Evolutionary conservation across 2,329 filamentous ascomycete species (phyloP).

Genomic region (Epichloe sibirici): DNA sequence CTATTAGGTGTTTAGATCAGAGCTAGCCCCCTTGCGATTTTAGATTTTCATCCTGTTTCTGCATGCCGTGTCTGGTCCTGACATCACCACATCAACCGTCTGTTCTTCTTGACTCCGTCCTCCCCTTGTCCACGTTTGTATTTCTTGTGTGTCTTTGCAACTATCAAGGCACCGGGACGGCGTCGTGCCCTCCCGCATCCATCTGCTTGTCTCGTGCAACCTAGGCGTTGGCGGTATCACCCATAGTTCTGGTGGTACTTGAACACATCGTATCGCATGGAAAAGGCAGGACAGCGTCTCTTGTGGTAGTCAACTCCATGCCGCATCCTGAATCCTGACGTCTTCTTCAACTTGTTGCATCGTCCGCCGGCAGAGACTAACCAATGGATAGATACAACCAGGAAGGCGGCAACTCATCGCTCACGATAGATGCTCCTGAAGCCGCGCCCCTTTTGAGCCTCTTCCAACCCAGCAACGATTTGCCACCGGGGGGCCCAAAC

Average conservation of each 20-base stretch:
- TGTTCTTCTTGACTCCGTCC: background rate
- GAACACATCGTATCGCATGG: constrained; percentile 20
- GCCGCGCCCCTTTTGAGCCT: constrained; percentile 38
- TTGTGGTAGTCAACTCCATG: constrained; percentile 16
- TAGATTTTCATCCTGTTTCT: background rate
- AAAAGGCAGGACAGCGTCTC: constrained; percentile 24
- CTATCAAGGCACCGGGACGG: constrained; percentile 5
- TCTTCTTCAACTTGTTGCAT: constrained; percentile 7
- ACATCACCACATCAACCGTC: background rate
- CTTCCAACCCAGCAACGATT: constrained; percentile 34
- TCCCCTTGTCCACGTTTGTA: background rate
- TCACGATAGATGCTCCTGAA: constrained; percentile 42
- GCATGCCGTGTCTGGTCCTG: background rate
- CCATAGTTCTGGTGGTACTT: constrained; percentile 16
- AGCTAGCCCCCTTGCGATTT: background rate
- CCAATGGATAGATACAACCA: constrained; percentile 37
- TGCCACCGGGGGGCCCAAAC: constrained; percentile 31
- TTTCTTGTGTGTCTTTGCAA: background rate
- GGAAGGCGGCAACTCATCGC: constrained; percentile 37
- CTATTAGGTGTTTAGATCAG: background rate
- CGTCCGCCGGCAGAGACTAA: constrained; percentile 5
- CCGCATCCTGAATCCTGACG: constrained; percentile 3
- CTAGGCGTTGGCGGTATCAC: constrained; percentile 33
- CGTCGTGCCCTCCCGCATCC: constrained; percentile 5
- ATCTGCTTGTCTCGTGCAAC: constrained; percentile 26